Conservation (phyloP, 805 yeast genomes). For the Lipomyces japonicus region DNA sequence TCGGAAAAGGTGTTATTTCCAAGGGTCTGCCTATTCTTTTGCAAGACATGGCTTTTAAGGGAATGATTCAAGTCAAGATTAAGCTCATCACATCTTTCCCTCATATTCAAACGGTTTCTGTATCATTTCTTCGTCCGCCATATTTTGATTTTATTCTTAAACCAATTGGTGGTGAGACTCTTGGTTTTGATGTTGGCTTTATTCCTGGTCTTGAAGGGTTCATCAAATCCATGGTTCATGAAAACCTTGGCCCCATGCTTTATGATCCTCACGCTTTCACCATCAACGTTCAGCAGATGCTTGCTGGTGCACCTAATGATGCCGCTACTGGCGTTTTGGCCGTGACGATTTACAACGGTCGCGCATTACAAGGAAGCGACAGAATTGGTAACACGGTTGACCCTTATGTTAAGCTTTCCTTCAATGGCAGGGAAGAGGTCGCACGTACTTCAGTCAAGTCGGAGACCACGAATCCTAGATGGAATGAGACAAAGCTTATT, state of each 20-base stretch:
- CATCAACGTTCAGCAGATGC: conserved; percentile 82
- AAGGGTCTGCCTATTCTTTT: conserved; percentile 71
- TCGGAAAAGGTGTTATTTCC: conserved; percentile 69
- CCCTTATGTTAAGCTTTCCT: conserved; percentile 74
- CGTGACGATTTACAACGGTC: conserved; percentile 63
- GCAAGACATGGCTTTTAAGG: conserved; percentile 73
- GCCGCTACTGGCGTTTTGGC: conserved; percentile 85
- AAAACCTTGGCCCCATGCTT: conserved; percentile 83
- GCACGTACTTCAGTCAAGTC: conserved; percentile 66
- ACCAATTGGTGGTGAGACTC: conserved; percentile 74
- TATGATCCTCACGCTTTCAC: conserved; percentile 91
- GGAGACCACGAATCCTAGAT: conserved; percentile 68
- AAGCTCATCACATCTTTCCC: conserved; percentile 91
- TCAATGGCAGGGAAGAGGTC: conserved; percentile 42
- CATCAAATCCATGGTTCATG: conserved; percentile 77
- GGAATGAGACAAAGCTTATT: conserved; percentile 75
- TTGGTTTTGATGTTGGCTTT: conserved; percentile 82
- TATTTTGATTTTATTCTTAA: conserved; percentile 78
- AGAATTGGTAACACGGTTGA: conserved; percentile 75
- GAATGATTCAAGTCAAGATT: conserved; percentile 71
- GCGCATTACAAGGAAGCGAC: conserved; percentile 63
- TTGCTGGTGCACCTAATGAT: conserved; percentile 75
- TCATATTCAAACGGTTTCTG: conserved; percentile 84
- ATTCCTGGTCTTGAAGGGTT: conserved; percentile 84
- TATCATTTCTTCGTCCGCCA: conserved; percentile 82